Conservation (phyloP, 345 rosid genomes). For the Brassica napus region DNA sequence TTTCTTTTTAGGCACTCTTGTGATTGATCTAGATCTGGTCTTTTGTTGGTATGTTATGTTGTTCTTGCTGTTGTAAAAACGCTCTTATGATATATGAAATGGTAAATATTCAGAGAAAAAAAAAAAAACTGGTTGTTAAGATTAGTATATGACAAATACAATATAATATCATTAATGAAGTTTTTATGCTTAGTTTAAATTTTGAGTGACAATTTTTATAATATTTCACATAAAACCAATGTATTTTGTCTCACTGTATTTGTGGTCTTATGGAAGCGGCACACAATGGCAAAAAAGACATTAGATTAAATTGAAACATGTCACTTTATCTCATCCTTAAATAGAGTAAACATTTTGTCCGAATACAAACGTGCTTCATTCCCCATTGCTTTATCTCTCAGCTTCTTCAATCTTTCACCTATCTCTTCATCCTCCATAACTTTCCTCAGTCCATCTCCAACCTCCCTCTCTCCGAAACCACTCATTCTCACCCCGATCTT, state of each 20-base stretch:
- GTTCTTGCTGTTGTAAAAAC: no score
- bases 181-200: no score
- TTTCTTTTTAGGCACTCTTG: no score
- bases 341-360: background rate
- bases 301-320: background rate
- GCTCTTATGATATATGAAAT: no score
- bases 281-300: background rate
- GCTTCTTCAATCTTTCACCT: background rate
- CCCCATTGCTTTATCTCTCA: background rate
- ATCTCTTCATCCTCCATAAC: background rate
- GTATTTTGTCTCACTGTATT: background rate
- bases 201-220: no score
- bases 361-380: background rate
- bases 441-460: background rate
- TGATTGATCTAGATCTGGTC: no score
- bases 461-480: background rate
- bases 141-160: no score
- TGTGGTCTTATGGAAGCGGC: background rate
- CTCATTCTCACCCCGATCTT: background rate
- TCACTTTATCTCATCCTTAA: background rate
- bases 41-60: no score
- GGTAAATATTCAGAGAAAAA: no score
- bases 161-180: no score
- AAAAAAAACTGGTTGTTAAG: no score
- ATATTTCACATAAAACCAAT: no score